Percentiles rank a stretch among this genome's conserved stretches.
phyloP scores from a whole-genome alignment of 805 yeast species.

The Blastobotrys peoriensis region DNA sequence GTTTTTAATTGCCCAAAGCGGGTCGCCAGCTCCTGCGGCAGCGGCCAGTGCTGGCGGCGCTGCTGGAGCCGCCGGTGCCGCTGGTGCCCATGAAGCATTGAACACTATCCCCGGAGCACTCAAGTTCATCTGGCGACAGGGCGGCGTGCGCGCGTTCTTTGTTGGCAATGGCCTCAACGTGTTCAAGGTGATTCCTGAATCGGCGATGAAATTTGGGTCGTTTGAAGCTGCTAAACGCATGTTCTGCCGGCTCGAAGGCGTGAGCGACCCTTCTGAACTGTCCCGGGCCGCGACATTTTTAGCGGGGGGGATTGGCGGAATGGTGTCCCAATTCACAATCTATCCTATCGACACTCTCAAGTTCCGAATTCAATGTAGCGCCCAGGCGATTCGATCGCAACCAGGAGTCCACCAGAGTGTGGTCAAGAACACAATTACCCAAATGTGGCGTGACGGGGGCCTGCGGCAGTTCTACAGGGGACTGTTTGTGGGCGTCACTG shows the following conservation, averaged over 20 bases:
- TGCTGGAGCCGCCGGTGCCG: conserved; percentile 11
- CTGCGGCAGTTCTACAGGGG: conserved; percentile 78
- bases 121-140: conserved; percentile 73
- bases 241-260: conserved; percentile 71
- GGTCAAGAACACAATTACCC: conserved; percentile 59
- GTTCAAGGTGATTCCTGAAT: conserved; percentile 92
- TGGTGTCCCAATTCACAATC: conserved; percentile 83
- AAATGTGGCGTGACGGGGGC: conserved; percentile 80
- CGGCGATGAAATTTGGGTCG: conserved; percentile 95
- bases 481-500: conserved; percentile 81
- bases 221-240: conserved; percentile 81
- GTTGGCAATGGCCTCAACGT: conserved; percentile 94
- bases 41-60: conserved; percentile 10
- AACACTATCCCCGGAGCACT: conserved; percentile 64
- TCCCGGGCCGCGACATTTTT: conserved; percentile 75
- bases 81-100: conserved; percentile 28
- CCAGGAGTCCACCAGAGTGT: conserved; percentile 36
- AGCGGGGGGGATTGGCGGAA: conserved; percentile 97
- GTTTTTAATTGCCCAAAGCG: conserved; percentile 82
- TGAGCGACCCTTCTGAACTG: conserved; percentile 58
- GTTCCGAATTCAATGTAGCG: conserved; percentile 89
- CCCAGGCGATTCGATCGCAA: conserved; percentile 52
- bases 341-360: conserved; percentile 95
- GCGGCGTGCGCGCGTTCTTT: conserved; percentile 82
- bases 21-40: conserved; percentile 13